These are phyloP conservation scores for Tephrocybe sp. DNA, from an alignment of 768 basidiomycete genomes.

Conservation along the genomic window DNA sequence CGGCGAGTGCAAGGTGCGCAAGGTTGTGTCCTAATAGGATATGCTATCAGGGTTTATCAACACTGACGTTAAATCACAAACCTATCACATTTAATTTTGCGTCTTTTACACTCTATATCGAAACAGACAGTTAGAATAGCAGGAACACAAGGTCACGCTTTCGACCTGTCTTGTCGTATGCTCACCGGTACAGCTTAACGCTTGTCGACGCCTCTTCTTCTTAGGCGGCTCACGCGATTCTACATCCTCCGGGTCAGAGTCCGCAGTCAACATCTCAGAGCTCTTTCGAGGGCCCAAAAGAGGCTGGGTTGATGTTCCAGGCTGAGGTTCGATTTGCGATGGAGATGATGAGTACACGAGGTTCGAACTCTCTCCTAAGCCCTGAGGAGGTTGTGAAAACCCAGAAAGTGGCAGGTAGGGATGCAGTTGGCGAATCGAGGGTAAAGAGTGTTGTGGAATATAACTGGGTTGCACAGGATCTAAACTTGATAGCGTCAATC, in stretches of 20 bases:
- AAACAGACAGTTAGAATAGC: conserved; percentile 21
- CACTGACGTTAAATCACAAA: conserved; percentile 24
- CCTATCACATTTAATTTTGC: conserved; percentile 90
- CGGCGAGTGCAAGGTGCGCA: conserved; percentile 79
- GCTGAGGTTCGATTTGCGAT: conserved; percentile 18
- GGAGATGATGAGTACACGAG: conserved; percentile 24
- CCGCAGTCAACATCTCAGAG: conserved; percentile 33
- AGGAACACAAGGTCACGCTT: background rate
- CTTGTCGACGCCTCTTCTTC: conserved; percentile 81
- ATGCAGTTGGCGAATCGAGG: conserved; percentile 68
- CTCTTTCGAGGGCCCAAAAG: conserved; percentile 25
- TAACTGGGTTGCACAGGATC: conserved; percentile 19
- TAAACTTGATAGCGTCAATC: conserved; percentile 19
- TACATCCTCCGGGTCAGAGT: conserved; percentile 58
- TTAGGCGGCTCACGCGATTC: conserved; percentile 59
- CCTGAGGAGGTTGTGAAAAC: conserved; percentile 23
- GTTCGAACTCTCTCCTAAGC: conserved; percentile 15
- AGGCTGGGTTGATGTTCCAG: conserved; percentile 23
- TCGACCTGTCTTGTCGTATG: conserved; percentile 21
- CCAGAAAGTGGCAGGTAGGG: conserved; percentile 59
- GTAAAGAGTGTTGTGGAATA: conserved; percentile 41
- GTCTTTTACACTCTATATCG: conserved; percentile 71
- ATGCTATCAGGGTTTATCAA: conserved; percentile 10
- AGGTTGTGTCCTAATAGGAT: conserved; percentile 58
- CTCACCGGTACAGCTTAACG: conserved; percentile 82